phyloP scores from a whole-genome alignment of 495 filamentous ascomycete genomes.

The Penicillium manginii region DNA sequence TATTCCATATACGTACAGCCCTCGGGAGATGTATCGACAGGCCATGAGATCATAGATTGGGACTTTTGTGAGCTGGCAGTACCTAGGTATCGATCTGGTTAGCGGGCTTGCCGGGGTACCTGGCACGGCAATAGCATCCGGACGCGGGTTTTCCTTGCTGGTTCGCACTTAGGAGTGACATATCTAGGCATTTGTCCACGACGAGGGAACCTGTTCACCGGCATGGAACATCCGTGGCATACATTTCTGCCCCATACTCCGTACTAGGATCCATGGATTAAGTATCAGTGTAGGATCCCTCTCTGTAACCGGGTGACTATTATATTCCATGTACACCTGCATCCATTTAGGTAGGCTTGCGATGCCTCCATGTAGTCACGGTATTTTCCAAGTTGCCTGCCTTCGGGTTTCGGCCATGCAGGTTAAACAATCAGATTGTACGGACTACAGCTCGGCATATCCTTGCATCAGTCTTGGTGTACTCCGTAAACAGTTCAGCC shows the following conservation, averaged over 20 bases:
- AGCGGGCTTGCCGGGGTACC: not conserved
- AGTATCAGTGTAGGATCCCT: too few relatives aligned
- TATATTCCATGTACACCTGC: too few relatives aligned
- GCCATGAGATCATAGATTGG: not conserved
- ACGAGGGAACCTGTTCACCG: too few relatives aligned
- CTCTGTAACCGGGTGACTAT: too few relatives aligned
- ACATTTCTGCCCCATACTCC: too few relatives aligned
- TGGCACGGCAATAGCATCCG: not conserved
- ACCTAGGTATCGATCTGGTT: not conserved
- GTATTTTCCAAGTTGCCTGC: not conserved
- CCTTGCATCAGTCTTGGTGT: not conserved
- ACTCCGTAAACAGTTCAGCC: not conserved
- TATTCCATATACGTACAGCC: not conserved
- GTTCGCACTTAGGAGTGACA: too few relatives aligned
- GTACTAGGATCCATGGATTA: too few relatives aligned
- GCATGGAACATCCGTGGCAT: too few relatives aligned
- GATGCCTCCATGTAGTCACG: not conserved
- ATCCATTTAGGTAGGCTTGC: not conserved
- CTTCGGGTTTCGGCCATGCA: not conserved
- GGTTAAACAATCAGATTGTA: conserved; percentile 1
- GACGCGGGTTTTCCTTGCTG: not conserved
- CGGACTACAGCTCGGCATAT: too few relatives aligned
- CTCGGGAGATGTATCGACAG: not conserved
- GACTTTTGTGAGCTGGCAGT: not conserved
- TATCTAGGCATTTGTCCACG: too few relatives aligned